Evolutionary conservation across 2,329 filamentous ascomycete species (phyloP), one percentile per base, ranked within the genome.

Genomic region (Blastomyces gilchristii): DNA sequence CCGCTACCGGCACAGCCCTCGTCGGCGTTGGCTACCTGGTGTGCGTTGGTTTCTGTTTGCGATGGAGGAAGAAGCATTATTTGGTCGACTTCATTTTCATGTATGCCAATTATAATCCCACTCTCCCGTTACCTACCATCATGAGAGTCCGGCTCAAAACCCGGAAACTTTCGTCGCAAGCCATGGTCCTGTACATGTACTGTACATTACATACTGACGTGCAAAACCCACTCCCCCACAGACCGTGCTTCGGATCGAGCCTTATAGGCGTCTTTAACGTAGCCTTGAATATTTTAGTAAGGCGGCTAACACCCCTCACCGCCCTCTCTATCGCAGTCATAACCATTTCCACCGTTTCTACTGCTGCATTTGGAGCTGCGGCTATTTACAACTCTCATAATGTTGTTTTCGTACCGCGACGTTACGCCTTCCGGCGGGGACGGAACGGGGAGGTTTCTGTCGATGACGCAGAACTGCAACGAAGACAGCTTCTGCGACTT

Each of bases 401-500:
- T 58, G 65, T 52, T 28, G 61, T 62, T 50, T 63, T 58, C 64
- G 61, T 57, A 9, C 62, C 28, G 62, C 34, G 47, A 12, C 50
- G 54, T 62, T 39, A 66, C 53, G 16, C 56, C 49, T 6, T 57
- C 62, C 25, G 49, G 65, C 47, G 63, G 60, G 34, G 63, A 39
- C 31, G 63, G 7, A 58, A 45, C 39, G 63, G 37, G 34, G 63
- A 62, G 11, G 58, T 61, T 47, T 69, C 65, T 0, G 64, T 71
- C 5, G 63, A 75, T 50, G 74, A 70, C 3, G 72, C 74, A 28
- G 75, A 77, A 60, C 75, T 78, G 60, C 71, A 74, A 68, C 74
- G 77, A 61, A 73, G 76, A 43, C 73, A 72, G 45, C 73, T 78
- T 60, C 66, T 77, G 34, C 71, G 73, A 43, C 70, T 74, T 14